These are phyloP conservation scores for Wilhelminamyces savonicus DNA, from an alignment of 805 yeast species.

Conservation along the genomic window DNA sequence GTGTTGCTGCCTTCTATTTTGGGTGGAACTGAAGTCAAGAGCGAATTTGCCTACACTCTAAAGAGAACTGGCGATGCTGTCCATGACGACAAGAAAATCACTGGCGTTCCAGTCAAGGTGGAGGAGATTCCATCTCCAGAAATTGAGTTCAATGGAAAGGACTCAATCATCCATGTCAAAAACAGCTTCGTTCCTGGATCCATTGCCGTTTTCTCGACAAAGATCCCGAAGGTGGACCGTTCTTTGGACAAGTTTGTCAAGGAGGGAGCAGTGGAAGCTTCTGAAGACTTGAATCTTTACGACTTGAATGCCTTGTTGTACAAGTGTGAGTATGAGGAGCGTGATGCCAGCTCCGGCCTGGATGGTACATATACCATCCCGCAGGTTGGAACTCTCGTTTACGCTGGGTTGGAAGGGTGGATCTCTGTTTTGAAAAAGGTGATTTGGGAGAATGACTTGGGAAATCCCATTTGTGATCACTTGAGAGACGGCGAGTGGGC, in stretches of 20 bases:
- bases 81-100: slow-evolving; percentile 36
- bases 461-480: slow-evolving; percentile 78
- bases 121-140: slow-evolving; percentile 45
- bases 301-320: slow-evolving; percentile 74
- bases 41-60: slow-evolving; percentile 54
- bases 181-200: slow-evolving; percentile 80
- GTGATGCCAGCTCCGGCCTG: slow-evolving; percentile 66
- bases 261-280: slow-evolving; percentile 72
- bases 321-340: slow-evolving; percentile 80
- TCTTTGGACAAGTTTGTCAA: slow-evolving; percentile 62
- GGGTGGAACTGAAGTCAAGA: slow-evolving; percentile 53
- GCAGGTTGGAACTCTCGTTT: slow-evolving; percentile 61
- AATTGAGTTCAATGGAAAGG: slow-evolving; percentile 38
- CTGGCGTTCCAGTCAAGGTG: slow-evolving; percentile 63
- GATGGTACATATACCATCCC: slow-evolving; percentile 78
- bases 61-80: slow-evolving; percentile 44
- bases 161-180: slow-evolving; percentile 53
- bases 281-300: slow-evolving; percentile 50
- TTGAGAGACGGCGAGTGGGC: slow-evolving; percentile 88
- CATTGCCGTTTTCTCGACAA: slow-evolving; percentile 74
- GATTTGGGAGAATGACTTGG: slow-evolving; percentile 66
- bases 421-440: slow-evolving; percentile 57
- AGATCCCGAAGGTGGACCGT: slow-evolving; percentile 58
- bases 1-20: slow-evolving; percentile 50
- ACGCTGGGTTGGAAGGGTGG: slow-evolving; percentile 96